phyloP scores from a whole-genome alignment of 352 stramenopile species.

The Pythium vanterpoolii region DNA sequence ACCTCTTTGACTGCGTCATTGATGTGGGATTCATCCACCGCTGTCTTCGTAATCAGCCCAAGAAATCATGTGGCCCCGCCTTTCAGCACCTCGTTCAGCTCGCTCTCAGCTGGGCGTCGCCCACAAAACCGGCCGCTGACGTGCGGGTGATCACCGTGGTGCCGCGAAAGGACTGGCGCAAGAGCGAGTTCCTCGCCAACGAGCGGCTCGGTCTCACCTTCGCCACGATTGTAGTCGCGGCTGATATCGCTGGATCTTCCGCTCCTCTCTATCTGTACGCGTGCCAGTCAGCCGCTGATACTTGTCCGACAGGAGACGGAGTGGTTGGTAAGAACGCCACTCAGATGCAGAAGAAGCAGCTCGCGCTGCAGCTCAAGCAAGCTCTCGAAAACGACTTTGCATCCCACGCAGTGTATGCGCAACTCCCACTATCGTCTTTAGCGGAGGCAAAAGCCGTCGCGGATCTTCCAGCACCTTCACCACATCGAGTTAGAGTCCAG shows the following conservation, averaged over 20 bases:
- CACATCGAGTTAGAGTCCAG: neutral
- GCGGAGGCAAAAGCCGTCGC: neutral
- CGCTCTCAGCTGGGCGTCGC: neutral
- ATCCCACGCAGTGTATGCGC: neutral
- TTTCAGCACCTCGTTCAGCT: conserved; percentile 37
- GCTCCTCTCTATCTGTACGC: conserved; percentile 16
- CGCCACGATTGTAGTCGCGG: neutral
- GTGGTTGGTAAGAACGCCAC: neutral
- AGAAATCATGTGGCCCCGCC: conserved; percentile 30
- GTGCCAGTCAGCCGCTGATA: neutral
- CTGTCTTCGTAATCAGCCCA: conserved; percentile 42
- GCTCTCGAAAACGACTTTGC: conserved; percentile 16
- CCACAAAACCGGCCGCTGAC: neutral
- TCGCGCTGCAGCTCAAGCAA: conserved; percentile 16
- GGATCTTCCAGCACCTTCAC: neutral
- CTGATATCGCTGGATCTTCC: neutral
- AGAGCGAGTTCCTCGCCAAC: conserved; percentile 52
- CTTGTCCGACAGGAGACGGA: neutral
- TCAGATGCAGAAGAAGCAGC: conserved; percentile 14
- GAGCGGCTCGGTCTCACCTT: conserved; percentile 6
- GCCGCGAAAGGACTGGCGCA: conserved; percentile 62
- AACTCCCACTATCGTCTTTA: neutral
- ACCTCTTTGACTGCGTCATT: conserved; percentile 37
- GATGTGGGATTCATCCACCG: conserved; percentile 47
- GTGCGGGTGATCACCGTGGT: conserved; percentile 39